Base-by-base conservation (phyloP, 257 asterid species). In the Solanum dulcamara region DNA sequence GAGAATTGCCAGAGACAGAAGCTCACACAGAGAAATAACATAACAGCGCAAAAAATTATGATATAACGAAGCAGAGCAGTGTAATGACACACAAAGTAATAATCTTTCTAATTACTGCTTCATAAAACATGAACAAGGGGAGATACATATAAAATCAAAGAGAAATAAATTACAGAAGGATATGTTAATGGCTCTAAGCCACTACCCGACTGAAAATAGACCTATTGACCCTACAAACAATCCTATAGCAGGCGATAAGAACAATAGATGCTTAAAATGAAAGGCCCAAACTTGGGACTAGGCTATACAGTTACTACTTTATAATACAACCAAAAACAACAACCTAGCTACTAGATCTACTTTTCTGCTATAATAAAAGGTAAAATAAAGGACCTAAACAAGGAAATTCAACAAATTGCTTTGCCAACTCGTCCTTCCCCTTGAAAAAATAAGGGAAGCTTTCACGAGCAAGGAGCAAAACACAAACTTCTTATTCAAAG, bases 361-460 rank as follows among this genome's bases (percentile, higher is more conserved):
- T 66, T 64, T 64, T 64, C 40, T 64, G 38, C 40, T 64, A 64
- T 15, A 64, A 64, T 30, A 1, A 30, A 28, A 62, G 72, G 22
- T 30, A 64, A 30, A 71, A 20, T 40, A n/a, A 40, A 72, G 51
- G 48, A 64, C 17, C 32, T 67, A 17, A 33, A 17, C 7, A 28
- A 64, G 60, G 68, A 83, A 74, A 67, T 37, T 67, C n/a, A 33
- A 83, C 35, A 44, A 28, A 46, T 35, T 84, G 77, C 80, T 57
- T 51, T 40, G 38, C 72, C 6, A 86, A 87, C 80, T 84, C 86
- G 48, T 48, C 83, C 79, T 87, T 72, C 90, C 92, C 90, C 84
- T 70, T 88, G 92, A 90, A 90, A 90, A 90, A 86, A 90, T 88
- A 88, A 90, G 88, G 88, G 89, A 88, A 85, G 64, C 26, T 70